Conservation (phyloP, 2,329 filamentous ascomycete genomes). For the Thermomyces lanuginosus region DNA sequence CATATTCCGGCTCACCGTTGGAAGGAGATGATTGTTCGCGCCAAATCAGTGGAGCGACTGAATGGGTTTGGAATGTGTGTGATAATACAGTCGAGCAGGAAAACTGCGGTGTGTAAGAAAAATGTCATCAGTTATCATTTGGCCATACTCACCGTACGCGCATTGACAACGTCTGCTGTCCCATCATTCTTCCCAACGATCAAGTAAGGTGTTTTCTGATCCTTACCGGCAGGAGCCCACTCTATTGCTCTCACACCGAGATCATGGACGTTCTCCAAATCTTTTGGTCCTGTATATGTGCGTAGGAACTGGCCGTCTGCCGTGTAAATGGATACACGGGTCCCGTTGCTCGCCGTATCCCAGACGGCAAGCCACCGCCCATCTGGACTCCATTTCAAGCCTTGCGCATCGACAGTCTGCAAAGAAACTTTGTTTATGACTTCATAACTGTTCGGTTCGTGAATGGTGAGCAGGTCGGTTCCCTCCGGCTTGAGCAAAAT, state of each 20-base stretch:
- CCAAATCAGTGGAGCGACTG: constrained; percentile 19
- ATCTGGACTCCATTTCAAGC: constrained; percentile 43
- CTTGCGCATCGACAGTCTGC: constrained; percentile 40
- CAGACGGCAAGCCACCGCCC: constrained; percentile 43
- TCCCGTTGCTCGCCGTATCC: constrained; percentile 37
- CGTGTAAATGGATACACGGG: constrained; percentile 39
- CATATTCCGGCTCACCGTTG: constrained; percentile 16
- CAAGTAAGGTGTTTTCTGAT: constrained; percentile 17
- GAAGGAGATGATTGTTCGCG: constrained; percentile 16
- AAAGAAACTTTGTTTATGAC: constrained; percentile 20
- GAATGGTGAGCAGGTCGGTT: constrained; percentile 23
- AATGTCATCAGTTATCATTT: not conserved
- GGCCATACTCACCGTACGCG: constrained; percentile 22
- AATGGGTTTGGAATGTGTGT: constrained; percentile 17
- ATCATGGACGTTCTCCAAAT: constrained; percentile 24
- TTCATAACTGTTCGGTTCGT: constrained; percentile 20
- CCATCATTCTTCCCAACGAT: constrained; percentile 37
- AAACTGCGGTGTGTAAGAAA: constrained; percentile 11
- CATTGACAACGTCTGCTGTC: constrained; percentile 32
- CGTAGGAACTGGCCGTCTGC: constrained; percentile 43
- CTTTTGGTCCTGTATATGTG: constrained; percentile 29
- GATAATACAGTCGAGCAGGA: constrained; percentile 20
- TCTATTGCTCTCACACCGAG: constrained; percentile 37
- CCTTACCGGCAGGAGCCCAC: constrained; percentile 31
- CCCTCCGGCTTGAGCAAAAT: constrained; percentile 25